Evolutionary conservation across 177 flowering plant genomes (phyloP), one percentile per base, ranked within the genome.

Genomic region (Tripterygium wilfordii): DNA sequence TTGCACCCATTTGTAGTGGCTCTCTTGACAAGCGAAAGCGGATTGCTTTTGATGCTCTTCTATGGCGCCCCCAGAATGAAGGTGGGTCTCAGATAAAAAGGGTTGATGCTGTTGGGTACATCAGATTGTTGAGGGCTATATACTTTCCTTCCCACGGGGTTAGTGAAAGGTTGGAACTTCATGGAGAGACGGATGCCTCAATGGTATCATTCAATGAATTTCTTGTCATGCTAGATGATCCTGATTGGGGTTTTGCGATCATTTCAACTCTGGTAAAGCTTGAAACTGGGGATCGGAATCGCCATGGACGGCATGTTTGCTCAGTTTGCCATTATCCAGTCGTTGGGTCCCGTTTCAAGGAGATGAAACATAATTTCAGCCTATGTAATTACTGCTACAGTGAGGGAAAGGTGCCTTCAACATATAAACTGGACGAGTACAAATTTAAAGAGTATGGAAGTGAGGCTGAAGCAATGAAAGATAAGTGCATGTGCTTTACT

Each of bases 381-480:
- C 48, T 92, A 36, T 92, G 99, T 58, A 76, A 68, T 49, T 83
- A 77, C 37, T 92, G 99, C 57, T 92, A 92, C 68, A 80, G 92
- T 38, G 95, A 92, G 65, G 97, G 99, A 23, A 92, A 92, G 65
- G 99, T 92, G 54, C 99, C 97, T 24, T 57, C 92, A 13, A 26
- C 71, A 7, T 61, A 54, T 53, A 92, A 84, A 74, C 77, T 51
- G 50, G 97, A 92, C 30, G 94, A 84, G 52, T 92, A 80, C 54
- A 77, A 62, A 42, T 92, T 92, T 65, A 86, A 77, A 61, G 96
- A 92, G 57, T 89, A 86, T 60, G 79, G 71, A n/a, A 82, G 69
- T 27, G 99, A 86, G 60, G 37, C 74, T 20, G 88, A 83, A 40
- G 90, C 88, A 22, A 67, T 80, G 70, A 92, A 80, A 76, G 98